Percentiles rank a stretch among this genome's conserved stretches.
These are phyloP conservation scores for Astrocystis sublimbata DNA, from an alignment of 495 filamentous ascomycete species.

Conservation along the genomic window DNA sequence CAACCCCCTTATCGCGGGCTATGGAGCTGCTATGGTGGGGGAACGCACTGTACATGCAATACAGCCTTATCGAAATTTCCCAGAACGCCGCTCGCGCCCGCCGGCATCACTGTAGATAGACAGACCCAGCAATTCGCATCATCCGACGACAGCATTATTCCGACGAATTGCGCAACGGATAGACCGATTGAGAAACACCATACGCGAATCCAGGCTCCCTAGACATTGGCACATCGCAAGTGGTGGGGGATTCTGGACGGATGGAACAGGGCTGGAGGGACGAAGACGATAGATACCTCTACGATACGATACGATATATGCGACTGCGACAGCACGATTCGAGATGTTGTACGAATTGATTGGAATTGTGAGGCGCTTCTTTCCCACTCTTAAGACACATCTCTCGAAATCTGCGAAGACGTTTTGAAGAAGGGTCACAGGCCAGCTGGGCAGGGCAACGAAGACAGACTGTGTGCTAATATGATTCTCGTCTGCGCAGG, in stretches of 20 bases:
- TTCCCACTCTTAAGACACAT: constrained; percentile 5
- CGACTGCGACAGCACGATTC: constrained; percentile 7
- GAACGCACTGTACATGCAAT: too few relatives aligned
- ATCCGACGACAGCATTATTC: not conserved
- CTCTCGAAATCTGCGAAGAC: not conserved
- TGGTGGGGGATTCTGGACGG: not conserved
- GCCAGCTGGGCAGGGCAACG: not conserved
- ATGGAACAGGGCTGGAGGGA: not conserved
- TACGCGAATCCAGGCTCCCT: not conserved
- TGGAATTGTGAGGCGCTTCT: constrained; percentile 70
- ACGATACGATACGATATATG: not conserved
- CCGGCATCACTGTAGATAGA: too few relatives aligned
- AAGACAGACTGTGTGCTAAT: not conserved
- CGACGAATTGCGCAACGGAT: not conserved
- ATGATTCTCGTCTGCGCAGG: constrained; percentile 50
- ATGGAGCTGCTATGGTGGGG: too few relatives aligned
- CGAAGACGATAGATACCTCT: not conserved
- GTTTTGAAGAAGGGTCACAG: too few relatives aligned
- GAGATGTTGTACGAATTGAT: constrained; percentile 97
- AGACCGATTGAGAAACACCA: not conserved
- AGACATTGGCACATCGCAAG: too few relatives aligned
- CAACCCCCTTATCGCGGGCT: too few relatives aligned
- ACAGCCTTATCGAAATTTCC: too few relatives aligned
- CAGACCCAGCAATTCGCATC: too few relatives aligned
- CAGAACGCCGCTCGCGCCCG: too few relatives aligned